Percentiles rank a stretch among this genome's conserved stretches.
Evolutionary conservation across 2,329 filamentous ascomycete genomes (phyloP).

Genomic region (Penicillium carneum): DNA sequence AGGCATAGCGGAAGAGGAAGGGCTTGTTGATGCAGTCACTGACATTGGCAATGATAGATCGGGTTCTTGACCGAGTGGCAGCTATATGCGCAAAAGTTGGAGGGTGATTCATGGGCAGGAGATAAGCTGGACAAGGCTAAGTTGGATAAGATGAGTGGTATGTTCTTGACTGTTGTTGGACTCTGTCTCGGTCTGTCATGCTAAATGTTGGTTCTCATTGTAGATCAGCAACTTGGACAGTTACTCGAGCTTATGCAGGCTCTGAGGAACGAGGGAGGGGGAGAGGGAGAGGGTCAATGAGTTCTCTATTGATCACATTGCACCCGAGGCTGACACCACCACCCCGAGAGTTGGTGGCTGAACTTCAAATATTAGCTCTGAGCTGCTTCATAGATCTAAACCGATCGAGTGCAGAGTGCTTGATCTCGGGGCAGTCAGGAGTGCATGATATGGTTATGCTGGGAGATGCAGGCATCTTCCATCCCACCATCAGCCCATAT

Average conservation of each 20-base stretch:
- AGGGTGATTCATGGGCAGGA: conserved; percentile 84
- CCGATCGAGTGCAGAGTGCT: not conserved
- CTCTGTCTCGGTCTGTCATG: not conserved
- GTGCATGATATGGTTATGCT: not conserved
- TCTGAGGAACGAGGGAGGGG: conserved; percentile 61
- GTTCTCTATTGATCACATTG: conserved; percentile 20
- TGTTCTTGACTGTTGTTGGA: conserved; percentile 42
- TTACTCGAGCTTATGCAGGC: conserved; percentile 92
- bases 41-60: conserved; percentile 63
- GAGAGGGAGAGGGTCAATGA: conserved; percentile 44
- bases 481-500: conserved; percentile 18
- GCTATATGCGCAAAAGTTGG: conserved; percentile 87
- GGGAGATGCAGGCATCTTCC: conserved; percentile 33
- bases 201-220: conserved; percentile 14
- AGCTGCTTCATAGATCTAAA: not conserved
- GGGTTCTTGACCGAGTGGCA: conserved; percentile 98
- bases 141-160: conserved; percentile 92
- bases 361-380: not conserved
- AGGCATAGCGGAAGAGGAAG: not conserved
- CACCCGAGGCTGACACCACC: not conserved
- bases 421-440: not conserved
- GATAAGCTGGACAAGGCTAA: conserved; percentile 84
- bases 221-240: conserved; percentile 91
- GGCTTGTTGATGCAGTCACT: conserved; percentile 1
- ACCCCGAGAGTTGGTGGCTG: not conserved